phyloP scores from a whole-genome alignment of 805 yeast species.

The Torulaspora gathmanii region DNA sequence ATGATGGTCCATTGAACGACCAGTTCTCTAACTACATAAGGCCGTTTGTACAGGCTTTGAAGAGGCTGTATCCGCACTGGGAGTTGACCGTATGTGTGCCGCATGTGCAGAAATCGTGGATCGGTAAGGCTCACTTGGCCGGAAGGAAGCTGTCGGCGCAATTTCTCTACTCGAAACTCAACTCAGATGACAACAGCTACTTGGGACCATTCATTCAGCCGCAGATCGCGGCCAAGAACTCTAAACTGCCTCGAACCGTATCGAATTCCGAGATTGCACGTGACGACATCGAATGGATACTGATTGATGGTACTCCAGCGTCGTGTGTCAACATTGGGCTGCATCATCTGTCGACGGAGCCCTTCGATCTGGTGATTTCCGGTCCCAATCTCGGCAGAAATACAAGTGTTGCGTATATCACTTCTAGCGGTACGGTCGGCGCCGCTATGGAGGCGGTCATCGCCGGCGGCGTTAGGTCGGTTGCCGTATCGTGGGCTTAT shows the following conservation, averaged over 20 bases:
- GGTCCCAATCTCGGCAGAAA: slow-evolving; percentile 97
- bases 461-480: slow-evolving; percentile 53
- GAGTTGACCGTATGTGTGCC: slow-evolving; percentile 80
- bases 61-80: slow-evolving; percentile 65
- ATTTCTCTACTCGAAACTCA: slow-evolving; percentile 54
- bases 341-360: slow-evolving; percentile 55
- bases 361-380: slow-evolving; percentile 78
- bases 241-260: slow-evolving; percentile 22
- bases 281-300: slow-evolving; percentile 69
- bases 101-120: slow-evolving; percentile 83
- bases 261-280: slow-evolving; percentile 23
- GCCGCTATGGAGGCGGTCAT: slow-evolving; percentile 94
- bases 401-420: slow-evolving; percentile 79
- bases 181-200: slow-evolving; percentile 47
- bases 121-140: slow-evolving; percentile 94
- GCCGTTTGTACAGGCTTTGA: slow-evolving; percentile 67
- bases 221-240: slow-evolving; percentile 36
- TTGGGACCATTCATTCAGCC: slow-evolving; percentile 65
- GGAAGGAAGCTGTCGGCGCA: slow-evolving; percentile 58
- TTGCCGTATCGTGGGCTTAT: slow-evolving; percentile 87
- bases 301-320: slow-evolving; percentile 93
- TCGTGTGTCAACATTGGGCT: slow-evolving; percentile 89
- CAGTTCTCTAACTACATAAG: slow-evolving; percentile 79
- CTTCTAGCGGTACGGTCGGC: slow-evolving; percentile 93
- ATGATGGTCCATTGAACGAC: slow-evolving; percentile 90